A percentile compares a stretch with the other conserved stretches of the same genome.
These are phyloP conservation scores for Podila epigama DNA, from an alignment of 192 early-diverging fungal species.

Conservation along the genomic window DNA sequence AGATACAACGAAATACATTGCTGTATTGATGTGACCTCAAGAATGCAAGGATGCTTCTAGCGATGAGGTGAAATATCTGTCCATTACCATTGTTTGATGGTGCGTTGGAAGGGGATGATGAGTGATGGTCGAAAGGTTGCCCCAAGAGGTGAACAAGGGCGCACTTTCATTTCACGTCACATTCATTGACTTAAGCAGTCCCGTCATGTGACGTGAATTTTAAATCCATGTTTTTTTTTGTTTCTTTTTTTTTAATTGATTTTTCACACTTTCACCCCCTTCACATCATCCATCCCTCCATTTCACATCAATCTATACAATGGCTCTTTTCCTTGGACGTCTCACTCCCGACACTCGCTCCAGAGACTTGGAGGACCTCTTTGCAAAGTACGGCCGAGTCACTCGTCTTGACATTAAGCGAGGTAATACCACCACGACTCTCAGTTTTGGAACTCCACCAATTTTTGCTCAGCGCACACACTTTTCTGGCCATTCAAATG, in stretches of 20 bases:
- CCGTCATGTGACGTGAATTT: too few relatives aligned
- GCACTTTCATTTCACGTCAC: too few relatives aligned
- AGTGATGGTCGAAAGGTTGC: too few relatives aligned
- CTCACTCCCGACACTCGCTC: slow-evolving; percentile 55
- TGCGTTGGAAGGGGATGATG: too few relatives aligned
- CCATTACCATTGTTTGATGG: too few relatives aligned
- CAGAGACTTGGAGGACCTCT: slow-evolving; percentile 64
- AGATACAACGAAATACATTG: too few relatives aligned
- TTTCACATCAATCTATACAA: too few relatives aligned
- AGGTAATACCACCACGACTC: slow-evolving; percentile 31
- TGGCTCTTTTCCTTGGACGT: slow-evolving; percentile 58
- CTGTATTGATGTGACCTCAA: too few relatives aligned
- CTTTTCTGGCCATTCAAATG: neutral
- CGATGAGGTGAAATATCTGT: too few relatives aligned
- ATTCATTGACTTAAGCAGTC: too few relatives aligned
- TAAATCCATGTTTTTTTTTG: neutral
- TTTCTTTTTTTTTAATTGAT: neutral
- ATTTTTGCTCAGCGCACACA: neutral
- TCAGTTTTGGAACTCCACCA: neutral
- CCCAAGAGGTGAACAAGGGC: too few relatives aligned
- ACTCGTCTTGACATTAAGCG: slow-evolving; percentile 63
- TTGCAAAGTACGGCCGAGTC: slow-evolving; percentile 62
- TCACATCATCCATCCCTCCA: slow-evolving; percentile 7
- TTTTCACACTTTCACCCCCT: neutral
- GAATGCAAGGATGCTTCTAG: too few relatives aligned